Conservation (phyloP, 2,329 filamentous ascomycete genomes). For the Alternaria viburni region DNA sequence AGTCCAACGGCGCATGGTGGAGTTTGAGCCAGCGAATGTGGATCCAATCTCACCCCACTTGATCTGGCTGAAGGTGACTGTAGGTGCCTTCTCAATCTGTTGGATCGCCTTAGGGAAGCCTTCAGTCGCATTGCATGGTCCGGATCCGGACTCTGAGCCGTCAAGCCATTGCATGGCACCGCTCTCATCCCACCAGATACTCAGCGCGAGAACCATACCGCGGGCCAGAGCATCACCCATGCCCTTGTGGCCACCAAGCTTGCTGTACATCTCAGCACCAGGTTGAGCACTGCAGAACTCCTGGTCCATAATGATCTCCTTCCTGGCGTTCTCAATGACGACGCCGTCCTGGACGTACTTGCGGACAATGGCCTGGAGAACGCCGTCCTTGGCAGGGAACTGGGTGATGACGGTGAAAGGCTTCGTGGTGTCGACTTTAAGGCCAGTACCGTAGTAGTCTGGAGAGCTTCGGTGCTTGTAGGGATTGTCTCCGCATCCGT, state of each 20-base stretch:
- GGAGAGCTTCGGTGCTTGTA: slow-evolving; percentile 32
- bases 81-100: slow-evolving; percentile 55
- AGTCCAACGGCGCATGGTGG: slow-evolving; percentile 14
- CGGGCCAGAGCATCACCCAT: slow-evolving; percentile 57
- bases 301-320: slow-evolving; percentile 41
- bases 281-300: slow-evolving; percentile 35
- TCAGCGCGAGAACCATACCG: slow-evolving; percentile 62
- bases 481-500: slow-evolving; percentile 45
- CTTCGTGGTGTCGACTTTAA: slow-evolving; percentile 64
- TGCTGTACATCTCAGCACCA: slow-evolving; percentile 37
- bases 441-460: slow-evolving; percentile 35
- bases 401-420: slow-evolving; percentile 72
- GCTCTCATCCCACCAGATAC: slow-evolving; percentile 62
- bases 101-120: slow-evolving; percentile 59
- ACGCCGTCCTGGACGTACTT: slow-evolving; percentile 69
- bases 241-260: slow-evolving; percentile 51
- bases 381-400: slow-evolving; percentile 65
- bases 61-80: slow-evolving; percentile 63
- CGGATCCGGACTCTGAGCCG: slow-evolving; percentile 57
- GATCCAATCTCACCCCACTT: slow-evolving; percentile 67
- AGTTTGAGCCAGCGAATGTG: slow-evolving; percentile 49
- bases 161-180: slow-evolving; percentile 66
- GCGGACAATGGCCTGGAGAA: slow-evolving; percentile 66
- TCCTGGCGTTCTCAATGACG: slow-evolving; percentile 63
- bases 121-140: slow-evolving; percentile 57